Evolutionary conservation across 495 filamentous ascomycete species (phyloP), one percentile per base, ranked within the genome.

Genomic region (Monascus purpureus): DNA sequence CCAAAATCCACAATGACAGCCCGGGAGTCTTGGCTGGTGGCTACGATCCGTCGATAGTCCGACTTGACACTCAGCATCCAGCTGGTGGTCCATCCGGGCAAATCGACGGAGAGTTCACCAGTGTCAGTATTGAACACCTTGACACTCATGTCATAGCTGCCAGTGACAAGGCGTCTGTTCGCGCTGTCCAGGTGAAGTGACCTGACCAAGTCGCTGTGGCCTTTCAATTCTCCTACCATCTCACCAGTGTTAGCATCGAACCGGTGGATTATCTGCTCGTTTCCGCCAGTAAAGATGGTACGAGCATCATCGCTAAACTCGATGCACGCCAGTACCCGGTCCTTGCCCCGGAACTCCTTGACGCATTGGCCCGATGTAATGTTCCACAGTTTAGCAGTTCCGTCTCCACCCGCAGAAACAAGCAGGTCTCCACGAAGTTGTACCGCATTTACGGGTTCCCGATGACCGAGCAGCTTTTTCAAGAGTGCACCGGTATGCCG

Each of bases 41-140:
- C 83, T 27, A 97, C 77, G 35, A 97, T 86, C 22, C 90, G 71
- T 29, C 88, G 66, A 50, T 95, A 95, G 52, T 97, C 90, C 19
- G 80, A 80, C 59, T 96, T 94, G 16, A 92, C 90, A 38, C 80
- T 83, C 25, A 97, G 56, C 43, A 95, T 92, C 92, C 92, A 96
- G 46, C 84, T 93, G 11, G 78, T 77, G 24, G 93, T 90, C 83
- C 84, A 96, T 33, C 80, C 75, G 12, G 81, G 79, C 39, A 93
- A 81, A 37, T 81, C 72, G 30, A 86, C 68, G 18, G 82, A 66
- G 24, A 76, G 59, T 28, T 73, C 62, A 17, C 86, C 86, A 3
- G 72, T 74, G 28, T 76, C 71, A 42, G 84, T 72, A 42, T 93
- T 81, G 50, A 80, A 94, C 4, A 94, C 84, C 55, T 90, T 93